Evolutionary conservation across 306 rosid genomes (phyloP).

Genomic region (Medicago lupulina): DNA sequence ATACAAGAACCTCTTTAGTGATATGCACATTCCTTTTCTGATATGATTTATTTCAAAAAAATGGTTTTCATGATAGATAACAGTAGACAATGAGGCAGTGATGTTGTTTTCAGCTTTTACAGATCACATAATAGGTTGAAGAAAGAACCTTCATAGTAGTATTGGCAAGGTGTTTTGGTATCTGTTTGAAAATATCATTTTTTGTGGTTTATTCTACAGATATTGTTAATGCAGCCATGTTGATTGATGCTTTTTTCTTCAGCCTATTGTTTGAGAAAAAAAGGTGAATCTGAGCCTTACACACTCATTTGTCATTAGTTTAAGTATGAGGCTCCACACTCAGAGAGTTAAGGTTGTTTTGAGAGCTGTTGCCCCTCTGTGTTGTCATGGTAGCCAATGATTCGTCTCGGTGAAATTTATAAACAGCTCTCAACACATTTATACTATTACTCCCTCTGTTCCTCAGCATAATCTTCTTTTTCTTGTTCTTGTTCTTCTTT

Average conservation of each 20-base stretch:
- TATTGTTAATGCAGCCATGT: slow-evolving; percentile 34
- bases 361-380: background rate
- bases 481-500: background rate
- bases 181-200: slow-evolving; percentile 5
- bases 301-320: slow-evolving; percentile 19
- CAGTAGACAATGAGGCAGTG: slow-evolving; percentile 28
- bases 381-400: slow-evolving; percentile 6
- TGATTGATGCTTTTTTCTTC: slow-evolving; percentile 21
- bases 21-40: too few relatives aligned
- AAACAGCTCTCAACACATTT: background rate
- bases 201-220: background rate
- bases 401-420: background rate
- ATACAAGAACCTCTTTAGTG: too few relatives aligned
- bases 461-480: background rate
- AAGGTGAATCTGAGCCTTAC: slow-evolving; percentile 36
- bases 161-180: slow-evolving; percentile 35
- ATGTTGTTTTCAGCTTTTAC: slow-evolving; percentile 25
- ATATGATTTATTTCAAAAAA: too few relatives aligned
- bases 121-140: slow-evolving; percentile 22
- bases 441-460: background rate
- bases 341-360: slow-evolving; percentile 12
- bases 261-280: background rate
- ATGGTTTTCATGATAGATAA: background rate
- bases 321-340: slow-evolving; percentile 44
- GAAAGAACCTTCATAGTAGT: background rate